Conservation (phyloP, 176 grass and related monocot genomes). For the Panicum miliaceum region DNA sequence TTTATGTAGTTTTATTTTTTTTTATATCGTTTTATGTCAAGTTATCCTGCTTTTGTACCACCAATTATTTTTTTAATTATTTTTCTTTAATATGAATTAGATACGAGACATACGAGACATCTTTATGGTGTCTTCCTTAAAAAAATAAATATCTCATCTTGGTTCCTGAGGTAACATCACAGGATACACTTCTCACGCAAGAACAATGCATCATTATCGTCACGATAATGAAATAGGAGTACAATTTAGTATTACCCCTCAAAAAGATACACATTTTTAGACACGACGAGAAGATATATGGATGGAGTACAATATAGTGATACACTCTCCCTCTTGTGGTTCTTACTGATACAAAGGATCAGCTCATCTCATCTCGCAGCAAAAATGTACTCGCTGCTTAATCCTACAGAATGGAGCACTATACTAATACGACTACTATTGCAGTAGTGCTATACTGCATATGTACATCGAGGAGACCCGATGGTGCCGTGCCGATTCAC, state of each 20-base stretch:
- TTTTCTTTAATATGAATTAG: too few relatives aligned
- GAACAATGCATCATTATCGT: neutral
- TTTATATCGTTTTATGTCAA: too few relatives aligned
- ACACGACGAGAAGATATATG: neutral
- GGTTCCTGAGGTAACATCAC: neutral
- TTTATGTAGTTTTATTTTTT: too few relatives aligned
- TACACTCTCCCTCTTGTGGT: neutral
- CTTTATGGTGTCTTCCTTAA: too few relatives aligned
- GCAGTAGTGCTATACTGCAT: neutral
- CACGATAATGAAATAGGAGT: neutral
- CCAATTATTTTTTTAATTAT: too few relatives aligned
- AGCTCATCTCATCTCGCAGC: neutral
- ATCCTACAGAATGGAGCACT: neutral
- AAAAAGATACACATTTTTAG: neutral
- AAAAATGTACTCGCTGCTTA: neutral
- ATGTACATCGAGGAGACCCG: neutral
- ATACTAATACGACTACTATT: neutral
- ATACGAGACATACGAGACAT: too few relatives aligned
- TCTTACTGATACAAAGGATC: neutral
- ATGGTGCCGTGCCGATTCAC: slow-evolving; percentile 8
- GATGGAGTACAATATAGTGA: neutral
- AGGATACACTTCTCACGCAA: neutral
- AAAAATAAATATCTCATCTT: neutral
- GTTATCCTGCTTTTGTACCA: too few relatives aligned
- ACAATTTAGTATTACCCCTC: neutral